These are phyloP conservation scores for Mucor racemosus DNA, from an alignment of 371 early-diverging fungal species.

Conservation along the genomic window DNA sequence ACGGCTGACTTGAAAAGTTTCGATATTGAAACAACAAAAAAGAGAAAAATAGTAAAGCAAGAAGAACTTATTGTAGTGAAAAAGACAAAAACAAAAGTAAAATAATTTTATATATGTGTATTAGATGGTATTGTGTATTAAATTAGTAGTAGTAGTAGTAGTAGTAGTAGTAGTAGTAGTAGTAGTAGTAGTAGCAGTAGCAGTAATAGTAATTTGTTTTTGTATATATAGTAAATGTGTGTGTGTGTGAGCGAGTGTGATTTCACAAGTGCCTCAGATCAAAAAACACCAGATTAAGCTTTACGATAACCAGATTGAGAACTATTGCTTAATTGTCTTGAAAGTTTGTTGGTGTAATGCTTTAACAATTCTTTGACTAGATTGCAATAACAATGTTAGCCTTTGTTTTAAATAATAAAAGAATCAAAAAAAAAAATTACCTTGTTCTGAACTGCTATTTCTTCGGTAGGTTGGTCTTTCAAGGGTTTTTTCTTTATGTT, in stretches of 20 bases:
- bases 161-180: conserved; percentile 12
- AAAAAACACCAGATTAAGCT: not conserved
- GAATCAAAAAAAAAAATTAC: not conserved
- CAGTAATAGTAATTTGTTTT: not conserved
- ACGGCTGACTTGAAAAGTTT: conserved; percentile 58
- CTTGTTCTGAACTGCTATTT: conserved; percentile 23
- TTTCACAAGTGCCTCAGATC: too few relatives aligned
- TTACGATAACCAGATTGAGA: conserved; percentile 10
- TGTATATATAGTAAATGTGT: not conserved
- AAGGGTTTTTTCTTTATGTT: not conserved
- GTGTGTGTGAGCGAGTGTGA: not conserved
- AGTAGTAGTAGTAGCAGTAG: conserved; percentile 6
- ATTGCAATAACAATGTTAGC: not conserved
- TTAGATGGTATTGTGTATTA: not conserved
- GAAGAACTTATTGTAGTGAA: not conserved
- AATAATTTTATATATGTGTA: not conserved
- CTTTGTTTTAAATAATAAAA: not conserved
- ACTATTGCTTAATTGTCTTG: conserved; percentile 18
- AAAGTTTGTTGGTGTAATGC: conserved; percentile 28
- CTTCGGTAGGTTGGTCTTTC: conserved; percentile 18
- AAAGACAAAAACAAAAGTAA: not conserved
- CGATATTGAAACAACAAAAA: conserved; percentile 10
- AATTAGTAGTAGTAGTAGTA: conserved; percentile 8
- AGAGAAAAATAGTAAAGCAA: not conserved
- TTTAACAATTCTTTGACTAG: conserved; percentile 28